Evolutionary conservation across 257 asterid species (phyloP), one percentile per base, ranked within the genome.

Genomic region (Capsicum pubescens): DNA sequence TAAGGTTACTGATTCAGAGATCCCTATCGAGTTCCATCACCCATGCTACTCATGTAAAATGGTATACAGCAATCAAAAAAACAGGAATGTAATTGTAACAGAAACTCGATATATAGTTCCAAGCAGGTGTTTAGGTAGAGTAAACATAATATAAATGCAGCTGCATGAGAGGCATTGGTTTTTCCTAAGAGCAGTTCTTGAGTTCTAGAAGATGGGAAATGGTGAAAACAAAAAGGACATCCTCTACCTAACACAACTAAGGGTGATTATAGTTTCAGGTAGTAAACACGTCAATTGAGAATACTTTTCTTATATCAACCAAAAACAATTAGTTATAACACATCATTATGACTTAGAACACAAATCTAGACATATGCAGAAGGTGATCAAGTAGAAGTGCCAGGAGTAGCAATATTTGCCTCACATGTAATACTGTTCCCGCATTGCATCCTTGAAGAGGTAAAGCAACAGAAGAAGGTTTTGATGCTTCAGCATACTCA

Each of bases 401-500:
- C 57, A 69, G 44, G 76, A 66, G 82, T 17, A 76, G 72, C 48
- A 60, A 70, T 35, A 36, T 50, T 57, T 83, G 69, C 57, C 94
- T 90, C 90, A 97, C 99, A 89, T 97, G 99, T 87, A 97, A 89
- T 85, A 92, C 81, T 21, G 98, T 91, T 83, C 98, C 99, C 48
- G 90, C 89, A 88, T 86, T 93, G 92, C 97, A 90, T 84, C 98
- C 98, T 9, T 89, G 91, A 87, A 97, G 98, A 82, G 98, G 97
- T 87, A 93, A 85, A 85, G 98, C 86, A 82, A 91, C 90, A 85
- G 89, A 82, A 52, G 90, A 93, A 84, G 99, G 98, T 89, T 93
- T 93, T 54, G 90, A 80, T 79, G 97, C 95, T 92, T 97, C 98
- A 48, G 94, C 93, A 86, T 93, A 93, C 83, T 97, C 99, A 50